Conservation (phyloP, 257 asterid genomes). For the Petrea volubilis region DNA sequence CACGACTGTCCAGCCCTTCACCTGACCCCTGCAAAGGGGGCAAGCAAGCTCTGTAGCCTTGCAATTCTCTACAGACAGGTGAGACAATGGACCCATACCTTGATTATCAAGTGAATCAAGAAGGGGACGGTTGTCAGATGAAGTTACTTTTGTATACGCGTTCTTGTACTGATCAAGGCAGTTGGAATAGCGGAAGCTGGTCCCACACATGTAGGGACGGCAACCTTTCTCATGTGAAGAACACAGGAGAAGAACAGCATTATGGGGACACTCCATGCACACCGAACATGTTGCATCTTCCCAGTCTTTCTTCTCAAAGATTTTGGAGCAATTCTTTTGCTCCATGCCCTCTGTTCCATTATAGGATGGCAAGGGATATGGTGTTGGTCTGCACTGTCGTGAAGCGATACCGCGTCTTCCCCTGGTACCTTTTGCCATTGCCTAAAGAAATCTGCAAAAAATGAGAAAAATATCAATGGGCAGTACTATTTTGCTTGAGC, state of each 20-base stretch:
- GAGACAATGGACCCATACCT: conserved; percentile 24
- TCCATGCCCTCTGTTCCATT: conserved; percentile 20
- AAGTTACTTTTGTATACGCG: conserved; percentile 52
- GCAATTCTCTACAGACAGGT: conserved; percentile 36
- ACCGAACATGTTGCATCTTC: conserved; percentile 80
- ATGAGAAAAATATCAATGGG: not conserved
- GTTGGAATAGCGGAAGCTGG: conserved; percentile 72
- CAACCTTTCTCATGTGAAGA: conserved; percentile 85
- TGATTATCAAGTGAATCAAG: conserved; percentile 31
- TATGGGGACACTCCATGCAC: conserved; percentile 87
- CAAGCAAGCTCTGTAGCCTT: conserved; percentile 66
- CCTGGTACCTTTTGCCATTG: conserved; percentile 73
- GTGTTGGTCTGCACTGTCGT: conserved; percentile 57
- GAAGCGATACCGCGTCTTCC: conserved; percentile 67
- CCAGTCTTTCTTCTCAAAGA: conserved; percentile 66
- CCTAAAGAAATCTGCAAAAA: conserved; percentile 32
- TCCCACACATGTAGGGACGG: conserved; percentile 90
- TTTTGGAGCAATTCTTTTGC: conserved; percentile 39
- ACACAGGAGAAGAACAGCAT: conserved; percentile 84
- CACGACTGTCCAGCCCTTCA: conserved; percentile 86
- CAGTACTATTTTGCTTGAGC: not conserved
- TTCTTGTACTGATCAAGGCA: conserved; percentile 87
- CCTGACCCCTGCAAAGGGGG: conserved; percentile 90
- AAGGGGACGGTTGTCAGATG: conserved; percentile 24
- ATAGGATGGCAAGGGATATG: conserved; percentile 50